A percentile compares a stretch with the other conserved stretches of the same genome.
phyloP scores from a whole-genome alignment of 306 rosid species.

The Prunus campanulata region DNA sequence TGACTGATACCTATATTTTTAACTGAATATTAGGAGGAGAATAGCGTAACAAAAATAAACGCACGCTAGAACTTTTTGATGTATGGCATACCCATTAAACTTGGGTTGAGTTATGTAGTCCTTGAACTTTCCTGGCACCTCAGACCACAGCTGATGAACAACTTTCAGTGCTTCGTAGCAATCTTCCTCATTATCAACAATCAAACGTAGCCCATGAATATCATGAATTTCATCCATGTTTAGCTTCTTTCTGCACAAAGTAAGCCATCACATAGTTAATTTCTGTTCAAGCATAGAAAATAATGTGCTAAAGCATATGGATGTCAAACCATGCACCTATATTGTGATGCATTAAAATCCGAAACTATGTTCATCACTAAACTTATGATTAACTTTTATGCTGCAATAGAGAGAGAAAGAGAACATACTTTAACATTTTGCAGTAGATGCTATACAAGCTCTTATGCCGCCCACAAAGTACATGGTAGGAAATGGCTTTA shows the following conservation, averaged over 20 bases:
- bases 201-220: conserved; percentile 87
- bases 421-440: conserved; percentile 84
- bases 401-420: conserved; percentile 12
- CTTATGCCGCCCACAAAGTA: conserved; percentile 81
- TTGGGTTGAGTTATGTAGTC: conserved; percentile 82
- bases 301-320: not conserved
- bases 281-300: conserved; percentile 1
- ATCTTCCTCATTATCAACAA: conserved; percentile 86
- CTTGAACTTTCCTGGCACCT: conserved; percentile 82
- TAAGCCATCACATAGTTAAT: conserved; percentile 16
- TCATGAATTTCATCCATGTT: conserved; percentile 87
- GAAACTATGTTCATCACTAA: not conserved
- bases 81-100: conserved; percentile 74
- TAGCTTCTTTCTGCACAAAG: conserved; percentile 71
- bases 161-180: conserved; percentile 72
- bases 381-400: not conserved
- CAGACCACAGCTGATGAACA: conserved; percentile 77
- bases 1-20: conserved; percentile 68
- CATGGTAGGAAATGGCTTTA: conserved; percentile 72
- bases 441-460: conserved; percentile 82
- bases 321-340: not conserved
- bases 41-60: not conserved
- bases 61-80: not conserved
- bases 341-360: not conserved
- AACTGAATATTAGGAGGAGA: conserved; percentile 25